Base-by-base conservation (phyloP, 2,329 filamentous ascomycete genomes). In the Colletotrichum sansevieriae region DNA sequence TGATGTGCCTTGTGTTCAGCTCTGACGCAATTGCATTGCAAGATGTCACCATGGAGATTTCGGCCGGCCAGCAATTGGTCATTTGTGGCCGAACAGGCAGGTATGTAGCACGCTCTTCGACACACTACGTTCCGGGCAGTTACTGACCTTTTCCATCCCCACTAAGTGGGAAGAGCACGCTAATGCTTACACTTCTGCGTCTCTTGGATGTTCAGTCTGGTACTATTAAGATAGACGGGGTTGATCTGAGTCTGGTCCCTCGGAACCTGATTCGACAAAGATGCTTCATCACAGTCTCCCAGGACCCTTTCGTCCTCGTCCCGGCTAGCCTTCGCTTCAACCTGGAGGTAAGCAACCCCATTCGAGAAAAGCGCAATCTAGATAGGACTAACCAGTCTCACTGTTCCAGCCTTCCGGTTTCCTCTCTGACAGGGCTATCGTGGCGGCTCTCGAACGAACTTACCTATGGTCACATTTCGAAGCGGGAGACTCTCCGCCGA, bases 251-350 rank as follows among this genome's bases (percentile, higher is more conserved):
- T 15, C 2, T 63, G 6, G 52, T 67, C 1, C 59, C 52, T 1
- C 59, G 64, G 5, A 43, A 22, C 3, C 4, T 67, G 11, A 12
- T 67, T 13, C 22, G 64, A 37, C 44, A 67, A 1, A 29, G n/a
- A 5, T 67, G 64, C 33, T 67, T 67, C 37, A 46, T 63, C 18
- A 63, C 64, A 5, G 43, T 67, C 5, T 3, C 20, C 8, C 64
- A 67, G 18, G 64, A 67, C 3, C 12, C 37, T 5, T 58, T 54
- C 8, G 11, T 63, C 7, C 43, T 67, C 1, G 44, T 44, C 1
- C 59, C 63, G 15, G 37, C 44, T 9, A 67, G 52, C 10, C 64
- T 67, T n/a, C 64, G 64, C 3, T 63, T 67, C 20, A 67, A 63
- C 8, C 44, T 63, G 6, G 60, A 63, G 4, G 64, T 63, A 52